Base-by-base conservation (phyloP, 73 alveolate genomes). In the Stentor roeselii region DNA sequence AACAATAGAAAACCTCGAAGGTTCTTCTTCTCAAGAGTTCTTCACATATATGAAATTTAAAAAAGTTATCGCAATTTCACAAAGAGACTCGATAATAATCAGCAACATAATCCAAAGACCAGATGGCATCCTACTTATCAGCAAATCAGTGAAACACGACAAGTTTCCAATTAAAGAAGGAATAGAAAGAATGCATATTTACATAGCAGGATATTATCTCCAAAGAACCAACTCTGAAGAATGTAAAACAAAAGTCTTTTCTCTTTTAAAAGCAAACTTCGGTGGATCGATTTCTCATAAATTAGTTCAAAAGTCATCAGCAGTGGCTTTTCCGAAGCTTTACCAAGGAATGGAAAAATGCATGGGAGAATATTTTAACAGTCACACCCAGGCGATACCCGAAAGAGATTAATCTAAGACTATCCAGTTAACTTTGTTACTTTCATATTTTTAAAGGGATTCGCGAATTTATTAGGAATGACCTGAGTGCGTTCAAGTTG, bases 401-500 rank as follows among this genome's bases (percentile, higher is more conserved):
- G 6, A 50, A 21, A 50, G 21, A 50, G 67, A 21, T 50, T 50
- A 84, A 31, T 3, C 83, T 39, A 50, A 50, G 6, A 50, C 21
- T 50, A 50, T 11, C 67, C 67, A 50, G 67, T 50, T 27, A 67
- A 40, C 34, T 67, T 67, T 67, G 80, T 67, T 11, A 67, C 37
- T 67, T 34, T 67, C 80, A 67, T 67, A 21, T 21, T 2, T 40
- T 67, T 67, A 67, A 30, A 67, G 14, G 80, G 80, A 32, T 67
- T 67, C 0, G 80, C 80, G 34, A 67, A 67, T 32, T 34, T 67
- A 32, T n/a, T 32, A 67, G 80, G 80, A 21, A 67, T 67, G 27
- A 67, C 80, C 42, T 67, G 80, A 32, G 80, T 67, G 2, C 34
- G 80, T 32, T 67, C 80, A 67, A 67, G 80, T 32, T 27, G 11